Evolutionary conservation across 495 filamentous ascomycete species (phyloP).

Genomic region (Aspergillus wentii): DNA sequence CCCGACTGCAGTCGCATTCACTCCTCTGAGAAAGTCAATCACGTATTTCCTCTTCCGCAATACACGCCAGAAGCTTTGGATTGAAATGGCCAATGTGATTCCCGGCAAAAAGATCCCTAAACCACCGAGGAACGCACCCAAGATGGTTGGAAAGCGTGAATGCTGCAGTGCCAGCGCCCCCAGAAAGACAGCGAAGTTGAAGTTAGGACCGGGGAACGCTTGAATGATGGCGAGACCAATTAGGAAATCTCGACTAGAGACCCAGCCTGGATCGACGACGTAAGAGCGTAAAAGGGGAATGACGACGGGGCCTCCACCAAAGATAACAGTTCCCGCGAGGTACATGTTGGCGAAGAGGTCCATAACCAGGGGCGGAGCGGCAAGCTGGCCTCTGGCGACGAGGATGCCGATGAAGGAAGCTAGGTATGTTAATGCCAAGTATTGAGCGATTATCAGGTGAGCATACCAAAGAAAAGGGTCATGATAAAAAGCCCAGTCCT

Average conservation of each 20-base stretch:
- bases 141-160: slow-evolving; percentile 29
- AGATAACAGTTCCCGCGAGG: slow-evolving; percentile 84
- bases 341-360: slow-evolving; percentile 76
- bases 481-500: slow-evolving; percentile 42
- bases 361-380: slow-evolving; percentile 42
- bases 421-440: slow-evolving; percentile 5
- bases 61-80: slow-evolving; percentile 66
- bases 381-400: slow-evolving; percentile 47
- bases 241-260: slow-evolving; percentile 72
- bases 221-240: slow-evolving; percentile 81
- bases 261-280: slow-evolving; percentile 77
- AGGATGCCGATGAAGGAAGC: slow-evolving; percentile 58
- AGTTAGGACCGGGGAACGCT: slow-evolving; percentile 80
- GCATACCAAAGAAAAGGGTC: slow-evolving; percentile 46
- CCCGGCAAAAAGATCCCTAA: slow-evolving; percentile 73
- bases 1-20: slow-evolving; percentile 75
- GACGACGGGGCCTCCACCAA: slow-evolving; percentile 82
- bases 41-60: slow-evolving; percentile 52
- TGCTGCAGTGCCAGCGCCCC: slow-evolving; percentile 53
- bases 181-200: slow-evolving; percentile 82
- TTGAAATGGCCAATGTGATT: slow-evolving; percentile 57
- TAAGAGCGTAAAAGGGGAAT: slow-evolving; percentile 76
- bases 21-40: slow-evolving; percentile 54
- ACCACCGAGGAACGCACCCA: slow-evolving; percentile 61
- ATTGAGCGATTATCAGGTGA: neutral